phyloP scores from a whole-genome alignment of 73 alveolate genomes.

The Stentor coeruleus region DNA sequence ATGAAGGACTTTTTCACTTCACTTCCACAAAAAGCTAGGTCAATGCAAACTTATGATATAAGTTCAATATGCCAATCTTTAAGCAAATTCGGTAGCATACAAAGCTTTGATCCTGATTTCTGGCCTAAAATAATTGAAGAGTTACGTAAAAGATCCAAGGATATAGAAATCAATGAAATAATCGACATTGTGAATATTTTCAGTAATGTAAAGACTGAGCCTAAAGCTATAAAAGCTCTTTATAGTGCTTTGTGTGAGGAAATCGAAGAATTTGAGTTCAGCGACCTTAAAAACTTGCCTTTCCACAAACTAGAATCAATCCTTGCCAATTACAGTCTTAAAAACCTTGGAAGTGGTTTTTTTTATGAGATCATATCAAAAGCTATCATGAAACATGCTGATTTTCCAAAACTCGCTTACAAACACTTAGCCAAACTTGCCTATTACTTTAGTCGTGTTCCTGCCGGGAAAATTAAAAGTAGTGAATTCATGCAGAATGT shows the following conservation, averaged over 20 bases:
- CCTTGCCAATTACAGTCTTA: neutral
- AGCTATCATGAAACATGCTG: neutral
- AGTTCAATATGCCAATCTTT: too few species aligned
- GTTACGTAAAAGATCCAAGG: neutral
- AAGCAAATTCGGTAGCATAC: neutral
- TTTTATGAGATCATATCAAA: neutral
- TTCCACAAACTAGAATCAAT: neutral
- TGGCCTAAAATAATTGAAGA: neutral
- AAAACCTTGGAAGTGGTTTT: neutral
- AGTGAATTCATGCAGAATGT: neutral
- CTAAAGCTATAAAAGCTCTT: neutral
- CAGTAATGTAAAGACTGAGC: neutral
- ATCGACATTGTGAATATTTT: neutral
- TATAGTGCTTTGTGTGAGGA: neutral
- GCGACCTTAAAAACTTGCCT: neutral
- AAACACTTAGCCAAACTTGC: neutral
- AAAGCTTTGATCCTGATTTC: neutral
- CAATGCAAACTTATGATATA: neutral
- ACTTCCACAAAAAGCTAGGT: neutral
- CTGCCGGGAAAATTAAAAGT: neutral
- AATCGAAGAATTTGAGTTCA: neutral
- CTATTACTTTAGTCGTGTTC: conserved; percentile 5
- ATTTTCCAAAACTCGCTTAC: neutral
- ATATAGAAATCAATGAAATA: neutral
- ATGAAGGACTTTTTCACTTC: neutral